These are phyloP conservation scores for Colletotrichum euphorbiae DNA, from an alignment of 2,329 filamentous ascomycete genomes.

Conservation along the genomic window DNA sequence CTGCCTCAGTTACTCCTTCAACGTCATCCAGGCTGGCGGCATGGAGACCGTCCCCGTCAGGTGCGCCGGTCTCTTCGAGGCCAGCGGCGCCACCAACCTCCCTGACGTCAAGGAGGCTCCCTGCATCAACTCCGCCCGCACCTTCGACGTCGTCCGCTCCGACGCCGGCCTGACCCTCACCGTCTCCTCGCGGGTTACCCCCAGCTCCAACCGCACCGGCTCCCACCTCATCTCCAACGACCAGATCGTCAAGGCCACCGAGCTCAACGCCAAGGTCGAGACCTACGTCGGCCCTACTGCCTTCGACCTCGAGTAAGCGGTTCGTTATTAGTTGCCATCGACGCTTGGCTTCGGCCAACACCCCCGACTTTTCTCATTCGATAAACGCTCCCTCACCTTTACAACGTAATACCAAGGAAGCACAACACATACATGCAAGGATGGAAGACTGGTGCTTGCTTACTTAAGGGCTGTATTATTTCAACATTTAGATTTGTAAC, in stretches of 20 bases:
- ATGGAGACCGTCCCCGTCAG: constrained; percentile 44
- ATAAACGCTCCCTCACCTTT: not conserved
- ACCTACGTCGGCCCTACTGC: constrained; percentile 45
- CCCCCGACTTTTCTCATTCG: not conserved
- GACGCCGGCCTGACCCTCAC: constrained; percentile 44
- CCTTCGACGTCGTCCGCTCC: constrained; percentile 44
- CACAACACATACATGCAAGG: not conserved
- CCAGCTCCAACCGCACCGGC: constrained; percentile 43
- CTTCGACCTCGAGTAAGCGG: constrained; percentile 33
- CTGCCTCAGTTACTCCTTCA: constrained; percentile 9
- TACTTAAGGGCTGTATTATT: constrained; percentile 15
- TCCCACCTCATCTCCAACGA: constrained; percentile 45
- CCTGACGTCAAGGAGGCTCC: constrained; percentile 46
- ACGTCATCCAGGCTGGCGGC: constrained; percentile 40
- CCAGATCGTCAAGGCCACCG: constrained; percentile 41
- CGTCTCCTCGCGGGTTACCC: constrained; percentile 46
- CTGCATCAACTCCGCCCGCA: constrained; percentile 47
- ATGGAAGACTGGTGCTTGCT: constrained; percentile 11
- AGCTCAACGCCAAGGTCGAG: constrained; percentile 47
- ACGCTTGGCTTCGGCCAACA: not conserved
- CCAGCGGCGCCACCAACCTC: constrained; percentile 43
- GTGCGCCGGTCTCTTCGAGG: constrained; percentile 42
- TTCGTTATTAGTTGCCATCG: not conserved
- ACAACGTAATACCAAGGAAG: constrained; percentile 18
- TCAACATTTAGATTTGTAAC: constrained; percentile 13